phyloP scores from a whole-genome alignment of 306 rosid species.

The Alnus glutinosa region DNA sequence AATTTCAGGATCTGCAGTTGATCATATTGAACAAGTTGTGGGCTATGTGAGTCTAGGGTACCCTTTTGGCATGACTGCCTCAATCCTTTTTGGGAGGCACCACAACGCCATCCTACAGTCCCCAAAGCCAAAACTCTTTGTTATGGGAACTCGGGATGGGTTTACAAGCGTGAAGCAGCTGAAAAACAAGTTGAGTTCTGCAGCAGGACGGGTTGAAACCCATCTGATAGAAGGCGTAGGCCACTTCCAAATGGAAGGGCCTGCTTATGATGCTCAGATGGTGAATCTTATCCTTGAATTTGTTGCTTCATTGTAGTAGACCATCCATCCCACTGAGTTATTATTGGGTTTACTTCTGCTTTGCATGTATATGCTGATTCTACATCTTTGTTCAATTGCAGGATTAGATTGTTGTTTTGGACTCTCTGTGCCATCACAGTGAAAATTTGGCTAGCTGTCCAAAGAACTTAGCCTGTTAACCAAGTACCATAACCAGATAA shows the following conservation, averaged over 20 bases:
- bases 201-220: conserved; percentile 62
- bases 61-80: conserved; percentile 88
- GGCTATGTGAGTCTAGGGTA: conserved; percentile 92
- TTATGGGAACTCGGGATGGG: conserved; percentile 91
- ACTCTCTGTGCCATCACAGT: conserved; percentile 22
- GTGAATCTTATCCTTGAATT: conserved; percentile 64
- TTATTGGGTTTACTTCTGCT: conserved; percentile 12
- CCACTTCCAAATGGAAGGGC: conserved; percentile 96
- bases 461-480: neutral
- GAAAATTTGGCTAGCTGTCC: conserved; percentile 10
- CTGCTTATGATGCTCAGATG: conserved; percentile 74
- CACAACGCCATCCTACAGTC: conserved; percentile 67
- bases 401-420: conserved; percentile 33
- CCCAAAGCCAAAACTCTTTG: conserved; percentile 77
- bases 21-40: conserved; percentile 71
- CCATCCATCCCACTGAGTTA: conserved; percentile 11
- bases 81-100: conserved; percentile 90
- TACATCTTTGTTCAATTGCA: conserved; percentile 27
- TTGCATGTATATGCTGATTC: conserved; percentile 30
- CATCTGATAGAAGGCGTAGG: conserved; percentile 77
- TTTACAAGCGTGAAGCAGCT: conserved; percentile 86
- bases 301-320: conserved; percentile 49
- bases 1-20: conserved; percentile 88
- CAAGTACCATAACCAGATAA: neutral
- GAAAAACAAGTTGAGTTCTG: conserved; percentile 65